These are phyloP conservation scores for Saposhnikovia divaricata DNA, from an alignment of 129 eudicot species.

Conservation along the genomic window DNA sequence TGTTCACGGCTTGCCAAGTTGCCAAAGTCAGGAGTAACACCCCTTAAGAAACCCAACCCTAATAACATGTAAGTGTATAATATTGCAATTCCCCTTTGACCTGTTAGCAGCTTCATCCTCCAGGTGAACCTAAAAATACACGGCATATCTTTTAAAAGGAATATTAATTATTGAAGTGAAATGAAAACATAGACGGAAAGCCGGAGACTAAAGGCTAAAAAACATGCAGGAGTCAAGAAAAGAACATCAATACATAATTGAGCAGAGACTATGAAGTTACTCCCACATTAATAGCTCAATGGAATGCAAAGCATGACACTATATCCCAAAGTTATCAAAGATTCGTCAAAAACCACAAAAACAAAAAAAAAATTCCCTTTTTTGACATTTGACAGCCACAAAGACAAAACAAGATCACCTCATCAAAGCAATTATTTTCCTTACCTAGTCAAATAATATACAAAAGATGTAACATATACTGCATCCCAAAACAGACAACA, in stretches of 20 bases:
- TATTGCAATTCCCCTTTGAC: constrained; percentile 82
- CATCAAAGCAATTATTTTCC: neutral
- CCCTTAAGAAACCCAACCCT: constrained; percentile 86
- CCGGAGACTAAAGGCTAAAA: neutral
- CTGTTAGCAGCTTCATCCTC: constrained; percentile 95
- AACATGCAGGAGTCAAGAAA: neutral
- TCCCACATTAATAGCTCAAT: neutral
- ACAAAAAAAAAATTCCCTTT: too few species aligned
- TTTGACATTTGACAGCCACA: neutral
- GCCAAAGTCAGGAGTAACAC: constrained; percentile 89
- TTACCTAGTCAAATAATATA: neutral
- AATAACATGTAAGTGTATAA: constrained; percentile 87
- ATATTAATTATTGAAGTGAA: neutral
- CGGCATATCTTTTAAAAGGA: neutral
- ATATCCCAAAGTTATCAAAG: neutral
- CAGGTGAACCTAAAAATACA: constrained; percentile 74
- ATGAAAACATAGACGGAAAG: neutral
- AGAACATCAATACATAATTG: neutral
- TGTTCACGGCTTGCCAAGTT: constrained; percentile 81
- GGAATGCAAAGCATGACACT: neutral
- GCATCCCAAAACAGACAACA: neutral
- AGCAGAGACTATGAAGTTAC: neutral
- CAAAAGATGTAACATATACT: neutral
- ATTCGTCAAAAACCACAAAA: neutral
- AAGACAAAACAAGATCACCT: neutral